Percentiles rank a stretch among this genome's conserved stretches.
Conservation (phyloP, 2,329 filamentous ascomycete species). For the Aphanoascus verrucosus region DNA sequence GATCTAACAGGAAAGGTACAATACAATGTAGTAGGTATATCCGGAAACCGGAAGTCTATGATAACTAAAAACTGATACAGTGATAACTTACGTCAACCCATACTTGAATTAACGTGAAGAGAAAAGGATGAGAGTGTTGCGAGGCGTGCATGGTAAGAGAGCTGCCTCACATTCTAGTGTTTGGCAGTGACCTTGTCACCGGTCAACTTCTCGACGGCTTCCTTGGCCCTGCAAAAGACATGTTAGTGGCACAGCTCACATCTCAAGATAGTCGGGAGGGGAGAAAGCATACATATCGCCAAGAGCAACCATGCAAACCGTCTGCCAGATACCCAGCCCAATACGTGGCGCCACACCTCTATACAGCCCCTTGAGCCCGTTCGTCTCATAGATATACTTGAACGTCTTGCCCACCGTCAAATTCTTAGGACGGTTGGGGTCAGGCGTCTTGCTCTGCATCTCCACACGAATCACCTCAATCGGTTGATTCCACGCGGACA, state of each 20-base stretch:
- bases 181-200: slow-evolving; percentile 54
- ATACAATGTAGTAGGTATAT: slow-evolving; percentile 2
- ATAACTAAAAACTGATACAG: slow-evolving; percentile 1
- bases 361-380: slow-evolving; percentile 86
- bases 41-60: background rate
- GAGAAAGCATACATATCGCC: slow-evolving; percentile 74
- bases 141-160: slow-evolving; percentile 32
- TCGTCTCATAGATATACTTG: slow-evolving; percentile 79
- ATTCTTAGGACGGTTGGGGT: slow-evolving; percentile 97
- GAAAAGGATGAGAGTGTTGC: slow-evolving; percentile 8
- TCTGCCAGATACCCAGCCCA: slow-evolving; percentile 96
- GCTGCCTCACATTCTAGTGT: slow-evolving; percentile 38
- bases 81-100: background rate
- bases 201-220: slow-evolving; percentile 54
- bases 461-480: slow-evolving; percentile 99
- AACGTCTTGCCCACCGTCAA: slow-evolving; percentile 81
- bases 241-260: slow-evolving; percentile 19
- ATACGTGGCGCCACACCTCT: slow-evolving; percentile 90
- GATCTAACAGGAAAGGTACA: background rate
- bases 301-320: slow-evolving; percentile 98
- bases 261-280: slow-evolving; percentile 17
- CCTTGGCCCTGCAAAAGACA: slow-evolving; percentile 46
- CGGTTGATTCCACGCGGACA: slow-evolving; percentile 97
- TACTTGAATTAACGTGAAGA: background rate
- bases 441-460: slow-evolving; percentile 98